Evolutionary conservation across 2,329 filamentous ascomycete genomes (phyloP).

Genomic region (Xylaria hypoxylon): DNA sequence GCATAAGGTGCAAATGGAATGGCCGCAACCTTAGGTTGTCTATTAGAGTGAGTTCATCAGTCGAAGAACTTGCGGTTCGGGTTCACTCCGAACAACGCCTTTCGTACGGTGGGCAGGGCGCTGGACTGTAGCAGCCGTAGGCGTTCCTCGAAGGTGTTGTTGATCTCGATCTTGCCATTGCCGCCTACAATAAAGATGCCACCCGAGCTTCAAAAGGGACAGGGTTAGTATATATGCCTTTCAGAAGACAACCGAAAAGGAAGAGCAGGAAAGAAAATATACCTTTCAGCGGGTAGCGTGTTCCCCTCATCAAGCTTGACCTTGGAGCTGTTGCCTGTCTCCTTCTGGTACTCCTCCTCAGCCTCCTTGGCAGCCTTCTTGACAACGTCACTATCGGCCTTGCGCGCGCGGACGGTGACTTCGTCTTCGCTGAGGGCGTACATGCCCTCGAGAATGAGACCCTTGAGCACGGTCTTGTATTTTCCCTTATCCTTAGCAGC

Average conservation of each 20-base stretch:
- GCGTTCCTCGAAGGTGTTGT: slow-evolving; percentile 97
- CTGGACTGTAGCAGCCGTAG: slow-evolving; percentile 86
- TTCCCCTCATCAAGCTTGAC: slow-evolving; percentile 82
- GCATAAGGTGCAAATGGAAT: slow-evolving; percentile 3
- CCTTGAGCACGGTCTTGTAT: slow-evolving; percentile 82
- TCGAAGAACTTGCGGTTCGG: slow-evolving; percentile 95
- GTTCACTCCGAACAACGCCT: slow-evolving; percentile 93
- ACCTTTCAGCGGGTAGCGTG: slow-evolving; percentile 84
- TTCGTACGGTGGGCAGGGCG: slow-evolving; percentile 84
- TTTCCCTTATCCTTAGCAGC: slow-evolving; percentile 76
- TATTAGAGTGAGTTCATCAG: slow-evolving; percentile 59
- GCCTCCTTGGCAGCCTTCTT: slow-evolving; percentile 84
- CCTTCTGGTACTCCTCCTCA: slow-evolving; percentile 84
- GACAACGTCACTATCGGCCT: slow-evolving; percentile 80
- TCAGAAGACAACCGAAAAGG: slow-evolving; percentile 25
- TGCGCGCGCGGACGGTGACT: slow-evolving; percentile 78
- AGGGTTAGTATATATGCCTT: slow-evolving; percentile 23
- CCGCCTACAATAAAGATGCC: slow-evolving; percentile 85
- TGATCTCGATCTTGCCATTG: slow-evolving; percentile 94
- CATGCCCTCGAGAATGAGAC: slow-evolving; percentile 86
- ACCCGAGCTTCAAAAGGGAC: slow-evolving; percentile 72
- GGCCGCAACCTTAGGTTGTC: neutral
- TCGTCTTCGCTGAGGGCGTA: slow-evolving; percentile 88
- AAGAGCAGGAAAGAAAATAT: slow-evolving; percentile 56
- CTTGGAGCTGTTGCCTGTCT: slow-evolving; percentile 74